Base-by-base conservation (phyloP, 176 grass and related monocot genomes). In the Oryza meyeriana region DNA sequence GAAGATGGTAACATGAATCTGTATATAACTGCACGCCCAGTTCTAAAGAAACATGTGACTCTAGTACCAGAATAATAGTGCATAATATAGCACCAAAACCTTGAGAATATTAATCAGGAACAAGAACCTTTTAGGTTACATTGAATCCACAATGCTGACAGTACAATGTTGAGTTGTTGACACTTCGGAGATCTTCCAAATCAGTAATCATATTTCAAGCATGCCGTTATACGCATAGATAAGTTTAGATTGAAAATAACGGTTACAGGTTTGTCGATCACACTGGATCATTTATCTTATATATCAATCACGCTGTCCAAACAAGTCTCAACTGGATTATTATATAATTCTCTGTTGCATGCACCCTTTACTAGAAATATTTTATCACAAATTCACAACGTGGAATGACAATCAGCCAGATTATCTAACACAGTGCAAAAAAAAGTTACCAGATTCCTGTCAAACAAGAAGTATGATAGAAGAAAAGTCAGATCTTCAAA, bases 41-140 rank as follows among this genome's bases (percentile, higher is more conserved):
- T 64, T 42, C 33, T 47, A 67, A 30, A 64, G n/a, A 64, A 71
- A 40, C 8, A 9, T 2, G 3, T 58, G 7, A 58, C 35, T 39
- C 29, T 35, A 87, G 3, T 38, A 58, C 34, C 30, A 70, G 18
- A 66, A 72, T n/a, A 80, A 68, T 13, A 87, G 32, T 59, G 48
- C 32, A 81, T 35, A 83, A 83, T n/a, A 71, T 41, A 61, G 20
- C 25, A 86, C 35, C 35, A 69, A 55, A 24, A 44, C 13, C 14
- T 66, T 38, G 17, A 42, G 33, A 85, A 66, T 64, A 85, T 32
- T 72, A 12, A 69, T 26, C 16, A 64, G 39, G 29, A 74, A 27
- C 29, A 75, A 81, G 18, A 4, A 70, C 17, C 13, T 84, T 42
- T 74, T 76, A 69, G 12, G 40, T 47, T 72, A 18, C 18, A 79